phyloP scores from a whole-genome alignment of 371 early-diverging fungal species.

The Rhizopus stolonifer region DNA sequence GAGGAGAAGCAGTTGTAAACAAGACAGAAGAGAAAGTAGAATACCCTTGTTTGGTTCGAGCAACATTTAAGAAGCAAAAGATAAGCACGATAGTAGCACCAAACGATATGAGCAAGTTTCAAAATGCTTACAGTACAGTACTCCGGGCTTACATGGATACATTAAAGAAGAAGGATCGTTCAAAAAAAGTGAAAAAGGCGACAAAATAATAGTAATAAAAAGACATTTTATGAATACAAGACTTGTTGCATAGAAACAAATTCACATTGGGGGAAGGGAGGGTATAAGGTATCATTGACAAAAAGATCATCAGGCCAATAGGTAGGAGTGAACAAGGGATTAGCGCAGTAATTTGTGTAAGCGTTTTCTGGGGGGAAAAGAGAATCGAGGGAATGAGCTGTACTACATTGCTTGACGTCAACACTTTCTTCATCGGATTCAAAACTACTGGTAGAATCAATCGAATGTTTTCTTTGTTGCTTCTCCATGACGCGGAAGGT shows the following conservation, averaged over 20 bases:
- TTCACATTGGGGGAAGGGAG: neutral
- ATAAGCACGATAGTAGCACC: slow-evolving; percentile 48
- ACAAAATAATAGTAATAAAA: slow-evolving; percentile 7
- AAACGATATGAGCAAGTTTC: slow-evolving; percentile 42
- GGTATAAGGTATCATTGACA: neutral
- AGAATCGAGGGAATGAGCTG: too few relatives aligned
- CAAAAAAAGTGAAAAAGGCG: slow-evolving; percentile 38
- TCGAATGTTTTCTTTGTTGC: neutral
- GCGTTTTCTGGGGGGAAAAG: too few relatives aligned
- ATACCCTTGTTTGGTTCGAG: slow-evolving; percentile 44
- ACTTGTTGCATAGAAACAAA: neutral
- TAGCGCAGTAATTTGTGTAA: too few relatives aligned
- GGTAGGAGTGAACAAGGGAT: neutral
- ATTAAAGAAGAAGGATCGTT: slow-evolving; percentile 48
- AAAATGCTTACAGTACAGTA: slow-evolving; percentile 42
- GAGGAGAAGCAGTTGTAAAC: slow-evolving; percentile 26
- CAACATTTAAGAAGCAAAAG: slow-evolving; percentile 36
- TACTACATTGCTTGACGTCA: too few relatives aligned
- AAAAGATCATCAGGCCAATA: slow-evolving; percentile 12
- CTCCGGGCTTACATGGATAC: slow-evolving; percentile 53
- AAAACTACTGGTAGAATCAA: neutral
- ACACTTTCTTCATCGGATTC: neutral
- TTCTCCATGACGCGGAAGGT: neutral
- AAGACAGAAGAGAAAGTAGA: slow-evolving; percentile 15
- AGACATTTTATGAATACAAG: neutral